These are phyloP conservation scores for Knoxia roxburghii DNA, from an alignment of 257 asterid species.

Conservation along the genomic window DNA sequence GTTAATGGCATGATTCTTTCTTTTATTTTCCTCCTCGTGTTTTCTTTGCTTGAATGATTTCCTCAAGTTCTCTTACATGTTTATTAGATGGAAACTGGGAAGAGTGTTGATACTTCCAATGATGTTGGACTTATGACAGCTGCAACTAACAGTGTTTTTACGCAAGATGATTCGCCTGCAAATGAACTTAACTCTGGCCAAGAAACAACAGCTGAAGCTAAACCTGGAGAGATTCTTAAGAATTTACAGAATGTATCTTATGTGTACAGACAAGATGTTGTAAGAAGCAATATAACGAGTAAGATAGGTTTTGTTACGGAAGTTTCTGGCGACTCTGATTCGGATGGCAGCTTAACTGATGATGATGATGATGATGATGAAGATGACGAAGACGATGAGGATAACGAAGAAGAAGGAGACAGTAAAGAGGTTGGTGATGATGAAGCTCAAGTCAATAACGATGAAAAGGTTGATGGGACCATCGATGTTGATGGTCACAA, in stretches of 20 bases:
- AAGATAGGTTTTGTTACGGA: constrained; percentile 81
- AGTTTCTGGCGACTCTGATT: constrained; percentile 94
- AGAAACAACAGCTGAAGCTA: constrained; percentile 29
- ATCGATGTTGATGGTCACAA: constrained; percentile 37
- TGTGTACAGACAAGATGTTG: constrained; percentile 90
- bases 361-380: constrained; percentile 81
- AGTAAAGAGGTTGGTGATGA: constrained; percentile 32
- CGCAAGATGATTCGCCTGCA: constrained; percentile 29
- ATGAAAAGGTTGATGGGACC: constrained; percentile 29
- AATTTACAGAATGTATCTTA: constrained; percentile 50
- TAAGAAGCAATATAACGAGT: constrained; percentile 42
- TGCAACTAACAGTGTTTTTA: constrained; percentile 19
- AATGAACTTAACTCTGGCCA: constrained; percentile 28
- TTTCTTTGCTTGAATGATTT: neutral
- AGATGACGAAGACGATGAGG: constrained; percentile 55
- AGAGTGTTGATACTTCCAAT: constrained; percentile 26
- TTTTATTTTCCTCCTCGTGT: neutral
- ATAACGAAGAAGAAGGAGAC: constrained; percentile 42
- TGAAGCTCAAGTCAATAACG: constrained; percentile 34
- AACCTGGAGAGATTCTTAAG: constrained; percentile 51
- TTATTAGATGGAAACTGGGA: constrained; percentile 63
- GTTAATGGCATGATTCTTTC: neutral
- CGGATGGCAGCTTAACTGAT: constrained; percentile 69
- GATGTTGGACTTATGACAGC: constrained; percentile 28
- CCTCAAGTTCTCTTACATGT: constrained; percentile 15